These are phyloP conservation scores for Achaetomium macrosporum DNA, from an alignment of 2,329 filamentous ascomycete genomes.

Conservation along the genomic window DNA sequence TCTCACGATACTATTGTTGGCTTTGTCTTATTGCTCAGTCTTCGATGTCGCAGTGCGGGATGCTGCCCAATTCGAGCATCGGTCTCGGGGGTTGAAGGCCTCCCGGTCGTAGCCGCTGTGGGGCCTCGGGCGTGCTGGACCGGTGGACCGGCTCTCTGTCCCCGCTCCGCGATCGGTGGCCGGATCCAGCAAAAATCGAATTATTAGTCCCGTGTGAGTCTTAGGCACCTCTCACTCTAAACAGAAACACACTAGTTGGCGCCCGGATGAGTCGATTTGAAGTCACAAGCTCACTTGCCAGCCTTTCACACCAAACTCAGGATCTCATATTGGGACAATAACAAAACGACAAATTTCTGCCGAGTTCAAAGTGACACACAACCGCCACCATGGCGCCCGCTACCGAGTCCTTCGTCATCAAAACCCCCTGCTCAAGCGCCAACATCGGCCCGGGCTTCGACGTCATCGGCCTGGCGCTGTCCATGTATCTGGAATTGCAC, in stretches of 20 bases:
- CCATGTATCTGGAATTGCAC: conserved; percentile 84
- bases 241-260: background rate
- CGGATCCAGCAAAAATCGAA: conserved; percentile 10
- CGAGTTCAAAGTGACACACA: background rate
- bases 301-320: background rate
- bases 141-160: background rate
- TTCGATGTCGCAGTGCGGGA: background rate
- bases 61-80: background rate
- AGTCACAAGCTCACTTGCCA: too few relatives aligned
- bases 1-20: too few relatives aligned
- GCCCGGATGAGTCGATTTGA: too few relatives aligned
- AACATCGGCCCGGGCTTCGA: conserved; percentile 98
- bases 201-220: background rate
- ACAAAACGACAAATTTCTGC: background rate
- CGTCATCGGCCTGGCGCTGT: conserved; percentile 91
- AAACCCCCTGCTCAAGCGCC: conserved; percentile 88
- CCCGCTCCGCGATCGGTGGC: conserved; percentile 19
- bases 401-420: conserved; percentile 60
- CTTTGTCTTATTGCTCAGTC: too few relatives aligned
- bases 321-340: background rate
- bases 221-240: background rate
- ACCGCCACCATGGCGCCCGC: background rate
- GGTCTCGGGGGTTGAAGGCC: background rate
- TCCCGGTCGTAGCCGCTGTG: conserved; percentile 6
- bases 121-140: conserved; percentile 2